Percentiles rank a stretch among this genome's conserved stretches.
Conservation (phyloP, 192 early-diverging fungal genomes). For the Coemansia sp. region DNA sequence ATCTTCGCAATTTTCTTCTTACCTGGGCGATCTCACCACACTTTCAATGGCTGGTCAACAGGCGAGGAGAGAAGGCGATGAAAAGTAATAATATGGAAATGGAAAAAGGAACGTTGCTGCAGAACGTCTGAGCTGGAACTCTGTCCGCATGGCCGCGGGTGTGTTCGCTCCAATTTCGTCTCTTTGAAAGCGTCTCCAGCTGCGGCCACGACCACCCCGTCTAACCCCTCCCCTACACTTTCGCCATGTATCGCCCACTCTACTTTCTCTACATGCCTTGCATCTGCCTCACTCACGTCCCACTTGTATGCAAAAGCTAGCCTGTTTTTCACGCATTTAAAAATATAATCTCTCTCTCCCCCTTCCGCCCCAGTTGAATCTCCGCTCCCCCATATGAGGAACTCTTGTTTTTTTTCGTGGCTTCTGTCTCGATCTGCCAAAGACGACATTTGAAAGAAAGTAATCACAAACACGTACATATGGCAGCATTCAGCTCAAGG, state of each 20-base stretch:
- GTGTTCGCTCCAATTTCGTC: neutral
- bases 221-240: constrained; percentile 1
- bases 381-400: neutral
- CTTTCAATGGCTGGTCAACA: neutral
- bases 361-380: neutral
- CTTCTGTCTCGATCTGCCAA: neutral
- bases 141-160: neutral
- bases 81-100: neutral
- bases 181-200: neutral
- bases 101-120: neutral
- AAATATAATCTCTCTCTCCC: no score
- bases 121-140: neutral
- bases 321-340: neutral
- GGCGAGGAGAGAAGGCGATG: neutral
- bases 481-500: neutral
- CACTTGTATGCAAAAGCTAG: neutral
- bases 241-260: neutral
- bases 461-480: neutral
- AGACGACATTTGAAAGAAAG: neutral
- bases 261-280: neutral
- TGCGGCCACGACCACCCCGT: constrained; percentile 7
- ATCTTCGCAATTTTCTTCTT: neutral
- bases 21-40: neutral
- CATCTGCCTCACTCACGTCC: neutral
- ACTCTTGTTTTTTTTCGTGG: neutral